Percentiles rank a stretch among this genome's conserved stretches.
phyloP scores from a whole-genome alignment of 1,284 basidiomycete species.

The Boletus semigastroideus region DNA sequence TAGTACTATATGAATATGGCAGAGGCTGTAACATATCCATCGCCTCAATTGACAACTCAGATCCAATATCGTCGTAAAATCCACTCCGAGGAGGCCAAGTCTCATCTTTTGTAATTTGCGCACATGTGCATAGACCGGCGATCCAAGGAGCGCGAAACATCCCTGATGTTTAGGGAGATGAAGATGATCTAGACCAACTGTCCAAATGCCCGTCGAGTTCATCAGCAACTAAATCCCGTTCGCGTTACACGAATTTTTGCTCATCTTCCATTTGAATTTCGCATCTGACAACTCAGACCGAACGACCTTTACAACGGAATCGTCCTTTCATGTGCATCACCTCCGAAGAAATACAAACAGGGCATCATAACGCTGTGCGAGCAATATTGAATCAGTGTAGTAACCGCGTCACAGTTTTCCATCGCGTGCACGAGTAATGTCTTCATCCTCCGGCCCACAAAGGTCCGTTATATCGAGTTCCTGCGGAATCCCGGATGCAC shows the following conservation, averaged over 20 bases:
- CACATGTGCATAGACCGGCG: neutral
- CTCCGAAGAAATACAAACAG: neutral
- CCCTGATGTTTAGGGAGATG: neutral
- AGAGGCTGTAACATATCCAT: too few species aligned
- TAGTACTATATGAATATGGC: too few species aligned
- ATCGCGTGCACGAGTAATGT: neutral
- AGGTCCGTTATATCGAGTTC: slow-evolving; percentile 51
- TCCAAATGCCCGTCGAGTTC: too few species aligned
- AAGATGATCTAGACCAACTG: too few species aligned
- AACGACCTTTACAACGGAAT: neutral
- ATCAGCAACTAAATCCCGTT: too few species aligned
- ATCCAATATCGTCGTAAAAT: too few species aligned
- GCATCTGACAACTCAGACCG: neutral
- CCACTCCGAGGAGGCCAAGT: too few species aligned
- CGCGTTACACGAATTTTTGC: too few species aligned
- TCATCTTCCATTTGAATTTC: neutral
- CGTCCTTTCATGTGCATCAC: neutral
- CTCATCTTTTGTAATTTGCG: neutral
- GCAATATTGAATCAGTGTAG: neutral
- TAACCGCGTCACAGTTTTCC: neutral
- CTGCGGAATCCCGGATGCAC: slow-evolving; percentile 24
- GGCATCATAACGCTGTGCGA: neutral
- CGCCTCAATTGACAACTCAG: too few species aligned
- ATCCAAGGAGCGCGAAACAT: neutral
- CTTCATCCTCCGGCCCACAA: slow-evolving; percentile 45